phyloP scores from a whole-genome alignment of 2,329 filamentous ascomycete genomes.

The Colletotrichum chrysophilum region DNA sequence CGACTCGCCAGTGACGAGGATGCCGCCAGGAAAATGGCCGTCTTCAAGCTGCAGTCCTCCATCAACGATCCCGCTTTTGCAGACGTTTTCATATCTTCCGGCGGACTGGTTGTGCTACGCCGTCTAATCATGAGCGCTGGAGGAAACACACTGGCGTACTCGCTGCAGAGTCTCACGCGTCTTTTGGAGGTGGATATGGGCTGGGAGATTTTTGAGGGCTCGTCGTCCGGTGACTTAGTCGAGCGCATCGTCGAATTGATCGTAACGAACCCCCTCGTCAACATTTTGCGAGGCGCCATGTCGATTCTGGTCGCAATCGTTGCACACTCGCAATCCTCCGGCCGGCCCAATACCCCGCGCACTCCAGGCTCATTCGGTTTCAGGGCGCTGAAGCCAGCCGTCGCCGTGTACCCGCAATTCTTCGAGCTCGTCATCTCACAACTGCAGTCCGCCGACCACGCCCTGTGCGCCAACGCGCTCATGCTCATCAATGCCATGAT shows the following conservation, averaged over 20 bases:
- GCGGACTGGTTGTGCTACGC: constrained; percentile 81
- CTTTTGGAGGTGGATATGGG: constrained; percentile 96
- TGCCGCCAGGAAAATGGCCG: constrained; percentile 95
- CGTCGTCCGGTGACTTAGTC: constrained; percentile 68
- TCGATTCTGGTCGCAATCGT: constrained; percentile 94
- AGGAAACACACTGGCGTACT: constrained; percentile 95
- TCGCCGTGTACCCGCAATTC: constrained; percentile 91
- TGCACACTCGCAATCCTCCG: constrained; percentile 74
- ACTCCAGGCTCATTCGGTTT: constrained; percentile 79
- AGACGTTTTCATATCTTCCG: constrained; percentile 92
- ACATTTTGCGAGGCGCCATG: constrained; percentile 96
- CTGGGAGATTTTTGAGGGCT: constrained; percentile 83
- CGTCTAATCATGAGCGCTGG: constrained; percentile 83
- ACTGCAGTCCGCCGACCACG: constrained; percentile 92
- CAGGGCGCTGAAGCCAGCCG: constrained; percentile 87
- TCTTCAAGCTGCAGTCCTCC: constrained; percentile 94
- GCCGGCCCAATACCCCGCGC: constrained; percentile 35
- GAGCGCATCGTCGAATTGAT: constrained; percentile 88
- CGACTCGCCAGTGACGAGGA: constrained; percentile 77
- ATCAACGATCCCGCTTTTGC: constrained; percentile 97
- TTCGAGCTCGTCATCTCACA: constrained; percentile 92
- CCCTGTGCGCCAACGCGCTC: constrained; percentile 91
- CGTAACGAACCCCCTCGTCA: constrained; percentile 93
- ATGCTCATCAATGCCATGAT: constrained; percentile 96
- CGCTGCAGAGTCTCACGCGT: constrained; percentile 85